Conservation (phyloP, 257 asterid species). For the Thymus mandschuricus region DNA sequence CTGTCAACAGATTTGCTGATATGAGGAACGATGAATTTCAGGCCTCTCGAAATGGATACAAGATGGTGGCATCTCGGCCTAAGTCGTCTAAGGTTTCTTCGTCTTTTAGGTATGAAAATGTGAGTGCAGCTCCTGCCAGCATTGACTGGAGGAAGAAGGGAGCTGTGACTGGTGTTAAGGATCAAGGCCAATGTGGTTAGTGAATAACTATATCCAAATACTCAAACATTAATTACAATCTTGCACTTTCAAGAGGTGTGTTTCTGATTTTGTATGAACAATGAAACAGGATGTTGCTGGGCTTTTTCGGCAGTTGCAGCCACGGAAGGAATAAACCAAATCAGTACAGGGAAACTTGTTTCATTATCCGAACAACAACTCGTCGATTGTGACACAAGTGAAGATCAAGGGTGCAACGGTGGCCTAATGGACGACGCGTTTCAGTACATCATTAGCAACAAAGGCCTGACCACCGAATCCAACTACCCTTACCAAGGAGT, state of each 20-base stretch:
- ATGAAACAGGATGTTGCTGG: background rate
- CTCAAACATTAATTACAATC: no score
- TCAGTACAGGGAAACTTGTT: background rate
- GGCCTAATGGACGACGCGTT: no score
- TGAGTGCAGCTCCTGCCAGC: slow-evolving; percentile 23
- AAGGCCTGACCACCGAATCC: no score
- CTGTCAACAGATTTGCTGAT: slow-evolving; percentile 50
- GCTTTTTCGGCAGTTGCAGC: slow-evolving; percentile 12
- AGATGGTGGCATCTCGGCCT: background rate
- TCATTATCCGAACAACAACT: slow-evolving; percentile 23
- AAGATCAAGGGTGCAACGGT: background rate
- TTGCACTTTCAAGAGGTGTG: no score
- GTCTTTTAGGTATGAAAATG: slow-evolving; percentile 22
- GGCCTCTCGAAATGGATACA: slow-evolving; percentile 41
- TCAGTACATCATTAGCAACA: no score
- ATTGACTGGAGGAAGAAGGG: slow-evolving; percentile 18
- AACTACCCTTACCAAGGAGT: no score
- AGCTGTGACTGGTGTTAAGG: slow-evolving; percentile 34
- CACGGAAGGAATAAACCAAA: slow-evolving; percentile 18
- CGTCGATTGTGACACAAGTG: slow-evolving; percentile 23
- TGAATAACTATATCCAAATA: no score
- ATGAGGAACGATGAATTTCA: slow-evolving; percentile 46
- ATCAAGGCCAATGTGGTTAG: slow-evolving; percentile 43
- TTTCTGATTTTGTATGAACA: no score
- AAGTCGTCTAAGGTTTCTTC: background rate